Evolutionary conservation across 495 filamentous ascomycete genomes (phyloP), one percentile per base, ranked within the genome.

Genomic region (Trichoderma reesei): DNA sequence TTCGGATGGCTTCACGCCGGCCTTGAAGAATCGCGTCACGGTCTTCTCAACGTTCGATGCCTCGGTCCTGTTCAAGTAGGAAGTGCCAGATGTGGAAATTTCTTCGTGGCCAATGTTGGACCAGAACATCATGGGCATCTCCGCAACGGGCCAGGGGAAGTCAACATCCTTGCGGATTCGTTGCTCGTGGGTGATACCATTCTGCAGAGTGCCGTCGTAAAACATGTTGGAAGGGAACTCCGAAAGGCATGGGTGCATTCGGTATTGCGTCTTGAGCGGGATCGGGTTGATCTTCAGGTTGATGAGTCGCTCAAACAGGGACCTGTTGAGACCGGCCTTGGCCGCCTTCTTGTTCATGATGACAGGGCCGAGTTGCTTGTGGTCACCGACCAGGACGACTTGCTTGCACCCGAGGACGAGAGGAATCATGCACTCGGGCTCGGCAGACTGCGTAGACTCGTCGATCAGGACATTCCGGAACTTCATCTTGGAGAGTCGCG

Each of bases 301-400:
- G 69, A 99, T 94, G 42, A 99, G 82, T 70, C 94, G 90, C 75
- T 99, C 94, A 68, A 99, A 99, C 54, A 99, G 83, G 10, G 92
- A 96, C 75, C 98, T 95, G 74, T 98, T 97, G 33, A 99, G 79
- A 66, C 94, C 94, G 63, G 94, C 94, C 75, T 97, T 97, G 67
- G 94, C 94, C 3, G 94, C 94, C 75, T 97, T 98, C 84, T 99
- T 99, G 82, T 98, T 98, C 95, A 99, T 99, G 74, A 99, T 97
- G 69, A 99, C 94, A 9, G 94, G 94, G 0, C 94, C 94, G 65
- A 99, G 86, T 75, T 99, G 94, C 74, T 97, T 95, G 75, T 99
- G 95, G 76, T 99, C 94, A 65, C 94, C 94, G 60, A 99, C 94
- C 20, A 99, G 85, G 3, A 99, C 94, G 38, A 96, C 91, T 72